A percentile compares a stretch with the other conserved stretches of the same genome.
Conservation (phyloP, 495 filamentous ascomycete species). For the Penicillium soppii region DNA sequence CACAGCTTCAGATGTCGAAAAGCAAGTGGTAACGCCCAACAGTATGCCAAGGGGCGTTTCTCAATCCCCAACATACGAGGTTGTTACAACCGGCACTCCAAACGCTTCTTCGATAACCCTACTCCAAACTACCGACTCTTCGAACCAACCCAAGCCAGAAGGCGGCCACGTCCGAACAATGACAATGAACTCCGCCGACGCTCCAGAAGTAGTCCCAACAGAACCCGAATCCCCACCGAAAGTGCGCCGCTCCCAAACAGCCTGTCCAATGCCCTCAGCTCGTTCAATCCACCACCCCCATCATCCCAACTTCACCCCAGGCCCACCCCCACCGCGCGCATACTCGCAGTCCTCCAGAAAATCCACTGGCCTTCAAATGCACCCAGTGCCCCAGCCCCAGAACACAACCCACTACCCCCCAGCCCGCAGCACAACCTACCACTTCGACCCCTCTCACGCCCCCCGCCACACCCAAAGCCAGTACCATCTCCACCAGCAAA, state of each 20-base stretch:
- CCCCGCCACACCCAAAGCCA: conserved; percentile 34
- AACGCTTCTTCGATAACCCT: background rate
- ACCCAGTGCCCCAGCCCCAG: conserved; percentile 9
- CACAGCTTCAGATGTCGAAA: conserved; percentile 29
- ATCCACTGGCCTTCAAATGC: conserved; percentile 1
- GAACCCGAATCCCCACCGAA: conserved; percentile 25
- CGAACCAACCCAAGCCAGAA: background rate
- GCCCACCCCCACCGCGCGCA: conserved; percentile 8
- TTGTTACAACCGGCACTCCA: background rate
- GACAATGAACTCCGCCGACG: conserved; percentile 41
- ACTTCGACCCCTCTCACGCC: conserved; percentile 27
- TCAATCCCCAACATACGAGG: background rate
- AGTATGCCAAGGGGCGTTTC: background rate
- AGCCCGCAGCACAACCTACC: conserved; percentile 22
- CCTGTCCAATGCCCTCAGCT: conserved; percentile 8
- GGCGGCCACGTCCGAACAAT: conserved; percentile 26
- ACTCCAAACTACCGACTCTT: conserved; percentile 1
- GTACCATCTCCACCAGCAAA: background rate
- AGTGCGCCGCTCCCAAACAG: conserved; percentile 33
- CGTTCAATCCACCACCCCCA: conserved; percentile 30
- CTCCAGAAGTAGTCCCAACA: conserved; percentile 36
- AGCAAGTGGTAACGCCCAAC: conserved; percentile 24
- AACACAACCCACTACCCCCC: conserved; percentile 7
- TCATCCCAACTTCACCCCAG: conserved; percentile 26
- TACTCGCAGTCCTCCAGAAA: conserved; percentile 21